These are phyloP conservation scores for Viola pubescens DNA, from an alignment of 441 rosid species.

Conservation along the genomic window DNA sequence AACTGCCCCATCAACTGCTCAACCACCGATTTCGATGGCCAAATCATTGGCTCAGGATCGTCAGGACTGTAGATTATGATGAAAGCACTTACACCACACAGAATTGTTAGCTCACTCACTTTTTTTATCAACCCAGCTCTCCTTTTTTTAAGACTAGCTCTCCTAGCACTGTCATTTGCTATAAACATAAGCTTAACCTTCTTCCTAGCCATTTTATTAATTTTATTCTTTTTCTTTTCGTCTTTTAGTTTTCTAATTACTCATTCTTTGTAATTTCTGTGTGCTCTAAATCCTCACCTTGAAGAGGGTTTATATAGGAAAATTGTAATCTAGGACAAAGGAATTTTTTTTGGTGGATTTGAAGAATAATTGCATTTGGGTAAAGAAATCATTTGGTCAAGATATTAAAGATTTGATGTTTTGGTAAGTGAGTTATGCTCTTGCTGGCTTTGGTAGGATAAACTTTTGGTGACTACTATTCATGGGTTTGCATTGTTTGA, in stretches of 20 bases:
- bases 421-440: background rate
- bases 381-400: background rate
- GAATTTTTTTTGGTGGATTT: background rate
- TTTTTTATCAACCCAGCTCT: slow-evolving; percentile 29
- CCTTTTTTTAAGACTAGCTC: slow-evolving; percentile 23
- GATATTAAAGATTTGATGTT: background rate
- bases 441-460: background rate
- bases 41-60: slow-evolving; percentile 26
- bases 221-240: background rate
- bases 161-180: slow-evolving; percentile 21
- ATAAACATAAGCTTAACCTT: slow-evolving; percentile 30
- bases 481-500: too few relatives aligned
- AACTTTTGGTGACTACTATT: background rate
- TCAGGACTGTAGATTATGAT: slow-evolving; percentile 31
- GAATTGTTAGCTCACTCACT: slow-evolving; percentile 28
- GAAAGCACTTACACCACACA: slow-evolving; percentile 34
- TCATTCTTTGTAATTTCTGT: background rate
- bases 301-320: background rate
- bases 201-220: slow-evolving; percentile 21
- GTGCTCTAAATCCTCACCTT: background rate
- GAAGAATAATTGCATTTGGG: background rate
- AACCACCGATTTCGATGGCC: slow-evolving; percentile 27
- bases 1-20: slow-evolving; percentile 16
- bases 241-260: background rate
- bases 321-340: background rate